These are phyloP conservation scores for Tuber umbilicatum DNA, from an alignment of 495 filamentous ascomycete species.

Conservation along the genomic window DNA sequence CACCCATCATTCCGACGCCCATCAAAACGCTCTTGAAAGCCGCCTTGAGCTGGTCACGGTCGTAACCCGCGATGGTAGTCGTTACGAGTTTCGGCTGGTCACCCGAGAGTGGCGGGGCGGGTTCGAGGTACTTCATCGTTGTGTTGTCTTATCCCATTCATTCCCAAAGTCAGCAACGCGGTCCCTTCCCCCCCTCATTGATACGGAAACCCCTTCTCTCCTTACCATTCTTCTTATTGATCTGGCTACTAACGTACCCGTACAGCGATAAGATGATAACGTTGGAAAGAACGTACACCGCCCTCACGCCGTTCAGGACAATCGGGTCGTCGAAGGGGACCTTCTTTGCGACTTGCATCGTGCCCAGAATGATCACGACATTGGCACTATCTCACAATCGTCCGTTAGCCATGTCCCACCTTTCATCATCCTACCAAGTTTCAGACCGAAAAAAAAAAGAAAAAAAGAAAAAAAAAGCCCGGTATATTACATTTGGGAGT, in stretches of 20 bases:
- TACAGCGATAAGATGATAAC: constrained; percentile 77
- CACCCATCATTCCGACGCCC: constrained; percentile 93
- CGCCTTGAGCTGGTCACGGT: constrained; percentile 71
- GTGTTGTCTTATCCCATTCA: constrained; percentile 68
- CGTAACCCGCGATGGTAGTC: constrained; percentile 91
- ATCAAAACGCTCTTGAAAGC: constrained; percentile 82
- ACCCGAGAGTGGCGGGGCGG: constrained; percentile 77
- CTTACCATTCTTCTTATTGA: constrained; percentile 91
- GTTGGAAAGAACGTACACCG: constrained; percentile 77
- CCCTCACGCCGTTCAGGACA: constrained; percentile 76
- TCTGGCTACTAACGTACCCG: constrained; percentile 69
- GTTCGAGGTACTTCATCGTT: constrained; percentile 98
- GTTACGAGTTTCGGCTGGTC: constrained; percentile 93
- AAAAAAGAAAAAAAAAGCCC: not conserved
- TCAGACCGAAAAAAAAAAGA: constrained; percentile 9
- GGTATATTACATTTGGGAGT: constrained; percentile 35
- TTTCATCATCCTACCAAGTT: not conserved
- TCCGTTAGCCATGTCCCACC: constrained; percentile 2
- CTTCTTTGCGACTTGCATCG: constrained; percentile 97
- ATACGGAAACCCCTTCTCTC: constrained; percentile 18
- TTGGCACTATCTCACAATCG: constrained; percentile 61
- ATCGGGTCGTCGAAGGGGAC: constrained; percentile 88
- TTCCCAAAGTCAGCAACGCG: not conserved
- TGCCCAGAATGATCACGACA: constrained; percentile 85
- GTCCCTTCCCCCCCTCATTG: constrained; percentile 10